phyloP scores from a whole-genome alignment of 2,329 filamentous ascomycete genomes.

The Fusarium tanahbumbuense region DNA sequence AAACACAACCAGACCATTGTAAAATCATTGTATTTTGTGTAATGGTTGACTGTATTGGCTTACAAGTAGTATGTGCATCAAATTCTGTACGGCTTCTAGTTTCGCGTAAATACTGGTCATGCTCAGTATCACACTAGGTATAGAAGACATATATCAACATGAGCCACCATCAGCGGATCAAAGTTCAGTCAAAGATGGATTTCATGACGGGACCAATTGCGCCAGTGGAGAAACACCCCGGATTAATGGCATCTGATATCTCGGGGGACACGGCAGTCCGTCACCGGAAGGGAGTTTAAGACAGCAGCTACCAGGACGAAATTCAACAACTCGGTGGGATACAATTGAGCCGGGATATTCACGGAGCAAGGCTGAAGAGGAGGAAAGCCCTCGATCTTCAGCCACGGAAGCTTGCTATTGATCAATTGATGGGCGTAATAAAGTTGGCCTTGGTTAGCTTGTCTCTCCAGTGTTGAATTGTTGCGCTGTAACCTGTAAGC shows the following conservation, averaged over 20 bases:
- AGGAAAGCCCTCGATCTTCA: conserved; percentile 2
- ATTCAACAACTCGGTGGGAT: not conserved
- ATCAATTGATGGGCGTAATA: conserved; percentile 17
- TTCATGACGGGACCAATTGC: conserved; percentile 12
- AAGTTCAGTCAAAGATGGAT: not conserved
- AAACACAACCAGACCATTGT: not conserved
- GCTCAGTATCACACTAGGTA: not conserved
- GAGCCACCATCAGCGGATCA: not conserved
- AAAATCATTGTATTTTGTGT: not conserved
- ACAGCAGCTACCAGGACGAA: not conserved
- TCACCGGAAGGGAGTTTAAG: conserved; percentile 14
- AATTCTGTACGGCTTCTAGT: not conserved
- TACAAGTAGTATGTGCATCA: not conserved
- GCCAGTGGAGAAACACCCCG: conserved; percentile 39
- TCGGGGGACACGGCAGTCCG: conserved; percentile 23
- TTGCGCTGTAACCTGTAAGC: not conserved
- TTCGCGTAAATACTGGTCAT: not conserved
- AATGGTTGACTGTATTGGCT: not conserved
- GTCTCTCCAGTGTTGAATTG: not conserved
- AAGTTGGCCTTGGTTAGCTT: not conserved
- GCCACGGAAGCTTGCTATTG: conserved; percentile 19
- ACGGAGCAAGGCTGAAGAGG: conserved; percentile 6
- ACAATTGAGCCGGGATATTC: not conserved
- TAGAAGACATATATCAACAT: not conserved
- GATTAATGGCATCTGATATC: conserved; percentile 39